Percentiles rank a stretch among this genome's conserved stretches.
These are phyloP conservation scores for Suhomyces vadensis DNA, from an alignment of 805 yeast genomes.

Conservation along the genomic window DNA sequence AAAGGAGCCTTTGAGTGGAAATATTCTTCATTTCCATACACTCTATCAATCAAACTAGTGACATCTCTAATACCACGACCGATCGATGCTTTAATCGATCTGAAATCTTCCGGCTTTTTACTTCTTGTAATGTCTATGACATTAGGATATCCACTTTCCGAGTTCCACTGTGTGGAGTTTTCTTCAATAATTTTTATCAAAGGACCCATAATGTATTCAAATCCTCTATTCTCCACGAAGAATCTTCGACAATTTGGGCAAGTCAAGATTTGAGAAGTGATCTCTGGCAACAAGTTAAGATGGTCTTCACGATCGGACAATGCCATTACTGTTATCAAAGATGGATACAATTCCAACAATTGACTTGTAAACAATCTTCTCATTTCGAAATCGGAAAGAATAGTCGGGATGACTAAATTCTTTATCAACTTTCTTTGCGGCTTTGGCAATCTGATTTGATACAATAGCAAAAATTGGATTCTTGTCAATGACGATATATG, in stretches of 20 bases:
- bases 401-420: constrained; percentile 52
- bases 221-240: constrained; percentile 40
- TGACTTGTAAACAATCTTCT: constrained; percentile 55
- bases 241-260: constrained; percentile 44
- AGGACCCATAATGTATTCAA: constrained; percentile 50
- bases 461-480: constrained; percentile 56
- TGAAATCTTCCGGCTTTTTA: constrained; percentile 17
- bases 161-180: constrained; percentile 37
- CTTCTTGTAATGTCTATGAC: constrained; percentile 23
- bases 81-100: constrained; percentile 32
- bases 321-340: constrained; percentile 48
- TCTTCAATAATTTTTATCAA: constrained; percentile 44
- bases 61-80: constrained; percentile 32
- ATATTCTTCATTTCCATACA: neutral
- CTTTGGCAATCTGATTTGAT: constrained; percentile 62
- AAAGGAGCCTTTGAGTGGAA: constrained; percentile 19
- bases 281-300: constrained; percentile 33
- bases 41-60: constrained; percentile 17
- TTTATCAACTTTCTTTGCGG: constrained; percentile 49
- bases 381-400: constrained; percentile 50
- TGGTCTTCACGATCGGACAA: constrained; percentile 52
- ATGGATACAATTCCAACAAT: constrained; percentile 55
- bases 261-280: constrained; percentile 43
- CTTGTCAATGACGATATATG: constrained; percentile 38
- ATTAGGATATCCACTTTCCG: constrained; percentile 35